Base-by-base conservation (phyloP, 345 rosid genomes). In the Melastoma malabathricum region DNA sequence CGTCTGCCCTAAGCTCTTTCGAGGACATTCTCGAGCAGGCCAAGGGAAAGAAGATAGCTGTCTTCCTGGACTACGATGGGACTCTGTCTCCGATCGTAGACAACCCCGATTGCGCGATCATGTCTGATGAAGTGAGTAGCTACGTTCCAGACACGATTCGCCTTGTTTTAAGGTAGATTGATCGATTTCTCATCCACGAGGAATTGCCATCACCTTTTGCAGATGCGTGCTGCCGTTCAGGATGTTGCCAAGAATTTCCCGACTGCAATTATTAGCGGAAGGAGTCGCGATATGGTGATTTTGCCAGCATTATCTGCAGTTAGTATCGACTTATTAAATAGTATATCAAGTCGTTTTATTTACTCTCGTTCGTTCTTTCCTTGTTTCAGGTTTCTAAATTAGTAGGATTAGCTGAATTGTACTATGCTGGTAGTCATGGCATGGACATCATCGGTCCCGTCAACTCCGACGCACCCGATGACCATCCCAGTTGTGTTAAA, bases 401-500 rank as follows among this genome's bases (percentile, higher is more conserved):
- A 75, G 89, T 88, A 69, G 89, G 90, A 75, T 78, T 92, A 75
- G 85, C 80, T 47, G 97, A 92, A 65, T 94, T 92, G 41, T 79
- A 73, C 57, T 92, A 92, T 70, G 99, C 97, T n/a, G 99, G 99
- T 64, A 84, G 99, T 63, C 99, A 92, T 65, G 99, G 99, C 39
- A 92, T 92, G 99, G 99, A 92, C 78, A 92, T 92, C 12, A 75
- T 81, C 80, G 80, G 84, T n/a, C 90, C 99, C 46, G 56, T 62
- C 19, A 56, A 45, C 57, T 64, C 55, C 5, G 52, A 64, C 15
- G 65, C 64, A 56, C 73, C 84, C 15, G 57, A 51, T 68, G 74
- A 59, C 67, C 76, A 73, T 51, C 67, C 68, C n/a, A 64, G 64
- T 41, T 63, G 73, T 70, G 71, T 63, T 55, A 62, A 78, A 73